Evolutionary conservation across 768 basidiomycete genomes (phyloP).

Genomic region (Harrya chromipes): DNA sequence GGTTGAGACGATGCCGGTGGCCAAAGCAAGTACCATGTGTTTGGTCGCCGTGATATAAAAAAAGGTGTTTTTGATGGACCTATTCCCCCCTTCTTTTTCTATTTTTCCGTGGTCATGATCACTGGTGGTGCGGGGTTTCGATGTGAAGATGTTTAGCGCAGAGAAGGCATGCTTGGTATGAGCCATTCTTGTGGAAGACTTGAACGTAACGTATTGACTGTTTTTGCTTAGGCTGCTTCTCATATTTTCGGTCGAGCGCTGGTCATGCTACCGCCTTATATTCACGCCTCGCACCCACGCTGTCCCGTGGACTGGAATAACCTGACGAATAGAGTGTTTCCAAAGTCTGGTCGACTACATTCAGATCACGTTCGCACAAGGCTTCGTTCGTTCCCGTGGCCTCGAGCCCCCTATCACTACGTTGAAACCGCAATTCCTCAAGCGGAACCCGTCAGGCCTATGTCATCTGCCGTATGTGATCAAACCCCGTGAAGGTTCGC

Average conservation of each 20-base stretch:
- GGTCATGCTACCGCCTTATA: background rate
- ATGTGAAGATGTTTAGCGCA: background rate
- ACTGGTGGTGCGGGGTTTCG: background rate
- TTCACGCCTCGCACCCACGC: background rate
- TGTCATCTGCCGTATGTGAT: background rate
- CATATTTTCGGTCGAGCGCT: background rate
- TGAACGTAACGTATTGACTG: slow-evolving; percentile 4
- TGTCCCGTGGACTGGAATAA: slow-evolving; percentile 3
- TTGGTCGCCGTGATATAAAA: slow-evolving; percentile 3
- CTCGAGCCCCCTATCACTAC: background rate
- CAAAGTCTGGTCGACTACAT: background rate
- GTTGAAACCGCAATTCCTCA: background rate
- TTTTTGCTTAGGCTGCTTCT: slow-evolving; percentile 5
- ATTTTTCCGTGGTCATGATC: slow-evolving; percentile 1
- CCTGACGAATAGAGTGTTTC: slow-evolving; percentile 10
- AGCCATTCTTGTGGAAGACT: background rate
- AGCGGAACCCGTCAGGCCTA: background rate
- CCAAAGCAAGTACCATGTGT: slow-evolving; percentile 6
- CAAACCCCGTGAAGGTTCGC: background rate
- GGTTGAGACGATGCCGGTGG: slow-evolving; percentile 1
- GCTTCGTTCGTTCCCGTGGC: background rate
- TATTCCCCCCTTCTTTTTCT: background rate
- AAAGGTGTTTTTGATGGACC: slow-evolving; percentile 6
- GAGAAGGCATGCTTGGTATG: slow-evolving; percentile 13
- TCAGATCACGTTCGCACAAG: background rate